phyloP scores from a whole-genome alignment of 192 early-diverging fungal species.

The Coemansia aciculifera region DNA sequence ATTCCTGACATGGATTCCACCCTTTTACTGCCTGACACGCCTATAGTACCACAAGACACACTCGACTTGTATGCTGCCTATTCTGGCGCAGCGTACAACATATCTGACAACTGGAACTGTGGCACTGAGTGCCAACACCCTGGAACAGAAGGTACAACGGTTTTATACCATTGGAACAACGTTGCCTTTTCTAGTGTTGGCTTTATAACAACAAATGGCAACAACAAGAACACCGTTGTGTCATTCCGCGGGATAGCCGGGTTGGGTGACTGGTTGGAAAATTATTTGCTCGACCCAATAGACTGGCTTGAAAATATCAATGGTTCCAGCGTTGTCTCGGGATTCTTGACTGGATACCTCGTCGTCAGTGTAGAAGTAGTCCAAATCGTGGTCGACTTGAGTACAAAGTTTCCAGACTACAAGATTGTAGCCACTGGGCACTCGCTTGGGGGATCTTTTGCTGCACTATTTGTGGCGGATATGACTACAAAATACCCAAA shows the following conservation, averaged over 20 bases:
- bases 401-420: slow-evolving; percentile 25
- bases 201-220: slow-evolving; percentile 28
- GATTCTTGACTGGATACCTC: slow-evolving; percentile 33
- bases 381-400: slow-evolving; percentile 3
- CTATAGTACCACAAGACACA: neutral
- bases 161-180: slow-evolving; percentile 21
- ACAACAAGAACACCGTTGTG: slow-evolving; percentile 15
- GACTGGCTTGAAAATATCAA: slow-evolving; percentile 10
- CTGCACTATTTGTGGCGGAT: slow-evolving; percentile 36
- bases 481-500: slow-evolving; percentile 12
- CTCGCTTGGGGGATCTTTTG: slow-evolving; percentile 41
- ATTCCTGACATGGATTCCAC: neutral
- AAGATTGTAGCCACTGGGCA: slow-evolving; percentile 31
- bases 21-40: neutral
- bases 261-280: slow-evolving; percentile 17
- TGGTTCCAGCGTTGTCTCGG: slow-evolving; percentile 19
- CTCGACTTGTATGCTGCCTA: slow-evolving; percentile 33
- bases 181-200: slow-evolving; percentile 14
- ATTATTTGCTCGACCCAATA: neutral
- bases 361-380: slow-evolving; percentile 8
- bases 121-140: slow-evolving; percentile 21
- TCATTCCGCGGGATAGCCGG: slow-evolving; percentile 21
- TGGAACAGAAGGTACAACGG: slow-evolving; percentile 19
- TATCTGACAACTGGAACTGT: slow-evolving; percentile 21
- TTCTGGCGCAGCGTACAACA: slow-evolving; percentile 29